Percentiles rank a stretch among this genome's conserved stretches.
phyloP scores from a whole-genome alignment of 768 basidiomycete genomes.

The Mycena olivaceomarginata region DNA sequence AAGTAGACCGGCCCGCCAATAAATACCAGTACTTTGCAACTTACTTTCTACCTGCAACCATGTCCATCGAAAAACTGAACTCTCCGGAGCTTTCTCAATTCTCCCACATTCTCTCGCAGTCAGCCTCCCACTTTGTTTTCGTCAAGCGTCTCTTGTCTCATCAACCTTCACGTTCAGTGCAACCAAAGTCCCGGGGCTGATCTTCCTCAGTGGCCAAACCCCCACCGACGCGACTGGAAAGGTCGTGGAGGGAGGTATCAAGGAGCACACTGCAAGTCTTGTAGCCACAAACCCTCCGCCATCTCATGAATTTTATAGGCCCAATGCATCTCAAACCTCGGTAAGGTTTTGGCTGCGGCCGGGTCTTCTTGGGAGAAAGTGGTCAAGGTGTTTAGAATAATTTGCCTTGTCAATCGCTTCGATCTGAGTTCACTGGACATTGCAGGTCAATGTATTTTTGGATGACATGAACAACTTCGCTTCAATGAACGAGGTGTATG shows the following conservation, averaged over 20 bases:
- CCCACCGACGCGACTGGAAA: conserved; percentile 70
- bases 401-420: not conserved
- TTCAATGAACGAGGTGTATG: conserved; percentile 76
- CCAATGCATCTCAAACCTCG: conserved; percentile 75
- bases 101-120: conserved; percentile 69
- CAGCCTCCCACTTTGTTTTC: too few species aligned
- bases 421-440: not conserved
- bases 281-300: conserved; percentile 2
- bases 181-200: conserved; percentile 66
- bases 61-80: conserved; percentile 75
- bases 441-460: conserved; percentile 73
- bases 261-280: conserved; percentile 73
- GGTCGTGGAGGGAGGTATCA: conserved; percentile 72
- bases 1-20: too few species aligned
- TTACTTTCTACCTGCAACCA: conserved; percentile 49
- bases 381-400: conserved; percentile 51
- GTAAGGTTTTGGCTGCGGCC: conserved; percentile 70
- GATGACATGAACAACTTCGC: conserved; percentile 76
- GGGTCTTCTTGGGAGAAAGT: conserved; percentile 79
- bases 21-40: too few species aligned
- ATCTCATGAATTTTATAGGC: conserved; percentile 56
- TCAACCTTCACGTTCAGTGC: conserved; percentile 39
- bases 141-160: too few species aligned
- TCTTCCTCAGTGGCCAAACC: conserved; percentile 78
- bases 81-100: conserved; percentile 64